Evolutionary conservation across 2,329 filamentous ascomycete genomes (phyloP).

Genomic region (Fragosphaeria purpurea): DNA sequence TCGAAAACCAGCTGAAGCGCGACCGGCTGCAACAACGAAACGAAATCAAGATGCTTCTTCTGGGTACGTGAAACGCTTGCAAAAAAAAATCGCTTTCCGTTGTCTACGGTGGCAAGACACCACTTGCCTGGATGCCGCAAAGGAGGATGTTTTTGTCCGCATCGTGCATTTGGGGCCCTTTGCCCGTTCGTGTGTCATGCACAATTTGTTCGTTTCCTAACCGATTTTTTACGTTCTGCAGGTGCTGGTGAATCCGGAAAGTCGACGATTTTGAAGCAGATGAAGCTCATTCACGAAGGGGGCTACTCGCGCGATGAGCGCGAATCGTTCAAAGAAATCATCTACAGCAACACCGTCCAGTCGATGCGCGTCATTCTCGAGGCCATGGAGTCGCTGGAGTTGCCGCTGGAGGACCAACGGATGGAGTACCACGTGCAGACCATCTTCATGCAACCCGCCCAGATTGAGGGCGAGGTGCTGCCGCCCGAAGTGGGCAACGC

Average conservation of each 20-base stretch:
- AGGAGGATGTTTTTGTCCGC: too few species aligned
- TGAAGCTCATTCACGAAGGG: slow-evolving; percentile 99
- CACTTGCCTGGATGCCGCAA: too few species aligned
- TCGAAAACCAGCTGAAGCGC: slow-evolving; percentile 97
- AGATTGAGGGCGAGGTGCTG: slow-evolving; percentile 90
- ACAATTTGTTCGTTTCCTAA: too few species aligned
- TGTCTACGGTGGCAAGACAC: too few species aligned
- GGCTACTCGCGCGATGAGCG: slow-evolving; percentile 88
- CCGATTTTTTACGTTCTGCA: slow-evolving; percentile 24
- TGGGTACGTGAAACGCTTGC: slow-evolving; percentile 56
- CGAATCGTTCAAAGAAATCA: slow-evolving; percentile 61
- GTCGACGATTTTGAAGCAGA: slow-evolving; percentile 90
- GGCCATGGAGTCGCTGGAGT: slow-evolving; percentile 59
- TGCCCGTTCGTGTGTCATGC: too few species aligned
- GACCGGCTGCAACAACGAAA: slow-evolving; percentile 99
- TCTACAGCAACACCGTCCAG: slow-evolving; percentile 61
- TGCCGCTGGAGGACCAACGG: slow-evolving; percentile 81
- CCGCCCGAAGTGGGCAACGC: slow-evolving; percentile 91
- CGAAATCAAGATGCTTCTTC: slow-evolving; percentile 99
- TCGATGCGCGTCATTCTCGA: slow-evolving; percentile 61
- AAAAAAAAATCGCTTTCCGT: too few species aligned
- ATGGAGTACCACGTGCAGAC: slow-evolving; percentile 97
- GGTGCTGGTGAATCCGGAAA: slow-evolving; percentile 97
- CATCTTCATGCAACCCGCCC: slow-evolving; percentile 95
- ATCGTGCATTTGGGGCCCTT: too few species aligned